These are phyloP conservation scores for Hypsizygus marmoreus DNA, from an alignment of 768 basidiomycete species.

Conservation along the genomic window DNA sequence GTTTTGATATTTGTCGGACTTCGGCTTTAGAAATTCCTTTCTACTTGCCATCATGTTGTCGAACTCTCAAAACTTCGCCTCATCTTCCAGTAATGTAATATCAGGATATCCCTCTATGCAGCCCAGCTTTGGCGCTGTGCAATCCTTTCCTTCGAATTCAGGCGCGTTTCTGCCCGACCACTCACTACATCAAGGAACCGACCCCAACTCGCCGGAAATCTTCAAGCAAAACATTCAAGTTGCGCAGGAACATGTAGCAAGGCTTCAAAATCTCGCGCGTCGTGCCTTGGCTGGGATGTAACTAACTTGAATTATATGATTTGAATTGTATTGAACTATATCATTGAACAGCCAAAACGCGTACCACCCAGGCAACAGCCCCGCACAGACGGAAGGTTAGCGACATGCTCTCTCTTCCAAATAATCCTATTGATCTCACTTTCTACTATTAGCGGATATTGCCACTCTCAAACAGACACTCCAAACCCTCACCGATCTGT, in stretches of 20 bases:
- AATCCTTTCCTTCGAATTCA: slow-evolving; percentile 16
- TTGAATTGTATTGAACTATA: not conserved
- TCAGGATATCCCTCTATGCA: slow-evolving; percentile 6
- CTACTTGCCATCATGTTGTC: slow-evolving; percentile 13
- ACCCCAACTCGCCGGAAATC: slow-evolving; percentile 61
- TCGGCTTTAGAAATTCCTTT: no score
- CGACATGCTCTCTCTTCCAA: not conserved
- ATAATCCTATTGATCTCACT: not conserved
- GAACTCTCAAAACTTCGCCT: slow-evolving; percentile 11
- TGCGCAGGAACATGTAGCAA: slow-evolving; percentile 48
- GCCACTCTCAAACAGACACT: slow-evolving; percentile 53
- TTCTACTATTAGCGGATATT: slow-evolving; percentile 42
- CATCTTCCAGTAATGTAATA: slow-evolving; percentile 6
- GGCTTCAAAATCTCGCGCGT: slow-evolving; percentile 51
- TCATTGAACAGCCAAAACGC: slow-evolving; percentile 53
- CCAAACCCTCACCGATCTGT: slow-evolving; percentile 43
- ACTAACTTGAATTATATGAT: slow-evolving; percentile 19
- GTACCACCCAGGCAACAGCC: slow-evolving; percentile 56
- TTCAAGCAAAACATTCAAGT: slow-evolving; percentile 61
- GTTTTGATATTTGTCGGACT: no score
- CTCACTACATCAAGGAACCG: slow-evolving; percentile 36
- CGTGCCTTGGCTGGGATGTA: slow-evolving; percentile 56
- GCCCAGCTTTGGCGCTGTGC: slow-evolving; percentile 2
- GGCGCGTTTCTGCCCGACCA: slow-evolving; percentile 15
- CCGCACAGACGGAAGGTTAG: slow-evolving; percentile 57